Evolutionary conservation across 176 grass and related monocot genomes (phyloP), one percentile per base, ranked within the genome.

Genomic region (Canna indica): DNA sequence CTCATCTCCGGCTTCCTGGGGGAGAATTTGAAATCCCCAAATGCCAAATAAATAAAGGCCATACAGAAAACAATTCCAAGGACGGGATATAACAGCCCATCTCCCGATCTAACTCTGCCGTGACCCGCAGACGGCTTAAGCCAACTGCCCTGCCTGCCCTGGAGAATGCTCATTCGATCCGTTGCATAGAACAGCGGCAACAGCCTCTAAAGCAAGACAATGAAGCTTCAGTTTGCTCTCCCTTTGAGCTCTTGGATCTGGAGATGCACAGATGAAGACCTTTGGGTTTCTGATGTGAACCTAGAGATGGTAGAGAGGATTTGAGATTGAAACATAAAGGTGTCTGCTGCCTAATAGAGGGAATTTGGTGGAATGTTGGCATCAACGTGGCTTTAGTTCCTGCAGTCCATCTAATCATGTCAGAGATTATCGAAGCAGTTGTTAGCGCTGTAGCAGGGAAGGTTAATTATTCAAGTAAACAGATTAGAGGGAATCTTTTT

Each of bases 1-100:
- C 80, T 78, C 75, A 63, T n/a, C 32, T 81, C n/a, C 25, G 47
- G 52, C 22, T 44, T 27, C 33, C 44, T n/a, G 20, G 62, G 70
- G 66, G 78, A 80, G 73, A 83, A 61, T 75, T 62, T 71, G 25
- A 99, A 27, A 45, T 84, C 76, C 28, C 95, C 80, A 25, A 93
- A 74, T 35, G 84, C 73, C 53, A 99, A 59, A 78, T 93, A 99
- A 47, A 90, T 32, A 16, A 99, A 80, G 36, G 87, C 95, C 46
- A 77, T 70, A 33, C 67, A 87, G 72, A 78, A 72, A 7, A 70
- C 82, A 29, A 93, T 64, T 20, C 88, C 95, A 16, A 99, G 77
- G 66, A 70, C 27, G 11, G 68, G 68, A n/a, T 70, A 70, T 3
- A 48, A 0, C 16, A 70, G 15, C 6, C 15, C 68, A 17, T 33